Percentiles rank a stretch among this genome's conserved stretches.
phyloP scores from a whole-genome alignment of 2,329 filamentous ascomycete genomes.

The Epichloe gansuensis region DNA sequence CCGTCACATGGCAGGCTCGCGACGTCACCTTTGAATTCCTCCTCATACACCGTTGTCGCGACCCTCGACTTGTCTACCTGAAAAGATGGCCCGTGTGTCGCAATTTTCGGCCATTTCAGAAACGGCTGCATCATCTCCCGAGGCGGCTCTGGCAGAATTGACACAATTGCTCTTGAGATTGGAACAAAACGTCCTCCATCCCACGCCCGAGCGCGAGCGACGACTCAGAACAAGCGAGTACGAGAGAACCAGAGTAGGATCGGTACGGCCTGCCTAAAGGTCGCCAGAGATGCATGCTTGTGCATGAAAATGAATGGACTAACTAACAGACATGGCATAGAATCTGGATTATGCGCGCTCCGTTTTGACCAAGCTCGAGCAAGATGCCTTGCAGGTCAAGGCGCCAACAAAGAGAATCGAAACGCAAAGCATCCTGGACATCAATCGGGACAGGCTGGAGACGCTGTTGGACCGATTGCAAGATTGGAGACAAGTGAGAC shows the following conservation, averaged over 20 bases:
- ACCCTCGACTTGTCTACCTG: background rate
- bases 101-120: background rate
- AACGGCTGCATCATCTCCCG: conserved; percentile 11
- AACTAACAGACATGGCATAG: conserved; percentile 22
- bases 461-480: conserved; percentile 52
- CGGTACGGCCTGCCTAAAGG: conserved; percentile 26
- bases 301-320: background rate
- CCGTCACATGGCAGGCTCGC: background rate
- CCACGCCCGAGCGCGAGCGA: conserved; percentile 45
- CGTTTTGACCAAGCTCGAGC: conserved; percentile 58
- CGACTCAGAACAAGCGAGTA: conserved; percentile 49
- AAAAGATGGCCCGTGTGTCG: background rate
- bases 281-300: background rate
- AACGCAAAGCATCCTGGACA: conserved; percentile 49
- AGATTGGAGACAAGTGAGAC: conserved; percentile 52
- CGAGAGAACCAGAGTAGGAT: conserved; percentile 39
- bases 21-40: background rate
- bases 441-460: conserved; percentile 55
- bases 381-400: conserved; percentile 50
- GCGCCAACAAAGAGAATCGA: conserved; percentile 45
- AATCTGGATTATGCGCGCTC: conserved; percentile 62
- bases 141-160: conserved; percentile 35
- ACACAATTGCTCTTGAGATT: conserved; percentile 53
- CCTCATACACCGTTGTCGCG: background rate
- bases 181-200: conserved; percentile 51